Base-by-base conservation (phyloP, 768 basidiomycete genomes). In the Nidularia sp. region DNA sequence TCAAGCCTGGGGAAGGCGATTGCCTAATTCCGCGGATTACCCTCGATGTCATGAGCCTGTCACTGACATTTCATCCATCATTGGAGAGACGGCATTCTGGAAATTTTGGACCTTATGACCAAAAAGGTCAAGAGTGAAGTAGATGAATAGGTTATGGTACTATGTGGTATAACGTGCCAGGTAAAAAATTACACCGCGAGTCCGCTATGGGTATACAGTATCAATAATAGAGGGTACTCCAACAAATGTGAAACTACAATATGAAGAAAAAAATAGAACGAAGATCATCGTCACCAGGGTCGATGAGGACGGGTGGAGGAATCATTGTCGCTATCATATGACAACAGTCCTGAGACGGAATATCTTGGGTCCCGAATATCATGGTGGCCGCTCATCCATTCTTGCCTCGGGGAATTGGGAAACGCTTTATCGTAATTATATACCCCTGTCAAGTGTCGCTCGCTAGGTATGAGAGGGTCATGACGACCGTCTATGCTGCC, bases 281-380 rank as follows among this genome's bases (percentile, higher is more conserved):
- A 51, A 47, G 31, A 25, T 34, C 44, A 52, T 44, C 25, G 39
- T 66, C 65, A 79, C 79, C 79, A 80, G 54, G 78, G 78, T 35
- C 79, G 64, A 43, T 74, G 63, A 3, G 77, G 77, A 41, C 70
- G 70, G 45, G 55, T 60, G 33, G 66, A 48, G 39, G 44, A 62
- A 50, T 74, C 70, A 50, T 54, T 64, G 56, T 76, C 75, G 44
- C 70, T 70, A 53, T 75, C 74, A 48, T 63, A 63, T 9, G 60
- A 55, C 36, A 66, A 61, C 42, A 61, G 46, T 29, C 56, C 60
- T 6, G 56, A n/a, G n/a, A n/a, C n/a, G n/a, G n/a, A n/a, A n/a
- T n/a, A n/a, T n/a, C n/a, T n/a, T n/a, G n/a, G n/a, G n/a, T n/a
- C n/a, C n/a, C n/a, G n/a, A n/a, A n/a, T n/a, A n/a, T n/a, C n/a